These are phyloP conservation scores for Ophiobolus disseminans DNA, from an alignment of 2,329 filamentous ascomycete genomes.

Conservation along the genomic window DNA sequence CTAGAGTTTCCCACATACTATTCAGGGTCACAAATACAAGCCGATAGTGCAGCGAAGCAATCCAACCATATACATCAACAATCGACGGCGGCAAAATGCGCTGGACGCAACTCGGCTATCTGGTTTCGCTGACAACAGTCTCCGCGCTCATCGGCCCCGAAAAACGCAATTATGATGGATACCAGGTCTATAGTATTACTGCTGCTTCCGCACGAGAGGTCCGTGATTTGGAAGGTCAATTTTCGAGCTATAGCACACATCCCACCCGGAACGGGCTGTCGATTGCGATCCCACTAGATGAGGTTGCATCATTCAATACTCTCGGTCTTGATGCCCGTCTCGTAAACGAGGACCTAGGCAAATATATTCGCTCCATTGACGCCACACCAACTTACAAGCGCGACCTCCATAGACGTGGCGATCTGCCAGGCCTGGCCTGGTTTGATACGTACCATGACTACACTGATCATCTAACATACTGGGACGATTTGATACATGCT, in stretches of 20 bases:
- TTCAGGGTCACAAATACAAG: background rate
- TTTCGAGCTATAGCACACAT: slow-evolving; percentile 28
- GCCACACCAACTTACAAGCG: slow-evolving; percentile 19
- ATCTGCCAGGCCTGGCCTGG: slow-evolving; percentile 51
- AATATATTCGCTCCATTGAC: slow-evolving; percentile 45
- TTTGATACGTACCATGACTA: slow-evolving; percentile 43
- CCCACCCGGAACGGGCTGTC: slow-evolving; percentile 27
- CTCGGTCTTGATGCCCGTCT: slow-evolving; percentile 46
- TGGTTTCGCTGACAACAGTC: slow-evolving; percentile 19
- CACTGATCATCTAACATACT: slow-evolving; percentile 38
- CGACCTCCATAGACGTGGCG: slow-evolving; percentile 31
- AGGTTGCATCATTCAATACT: slow-evolving; percentile 48
- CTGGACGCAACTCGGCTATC: slow-evolving; percentile 10
- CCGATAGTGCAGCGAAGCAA: background rate
- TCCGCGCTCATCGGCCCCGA: slow-evolving; percentile 13
- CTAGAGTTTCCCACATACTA: background rate
- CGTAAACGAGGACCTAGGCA: slow-evolving; percentile 55
- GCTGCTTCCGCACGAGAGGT: slow-evolving; percentile 24
- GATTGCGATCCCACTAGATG: slow-evolving; percentile 50
- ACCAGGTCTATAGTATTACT: slow-evolving; percentile 26
- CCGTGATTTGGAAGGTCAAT: slow-evolving; percentile 16
- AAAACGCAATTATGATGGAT: slow-evolving; percentile 24
- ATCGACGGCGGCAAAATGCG: slow-evolving; percentile 13
- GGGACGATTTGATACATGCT: slow-evolving; percentile 35
- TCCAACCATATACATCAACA: no score